Percentiles rank a stretch among this genome's conserved stretches.
phyloP scores from a whole-genome alignment of 495 filamentous ascomycete species.

The Neurospora sp. region DNA sequence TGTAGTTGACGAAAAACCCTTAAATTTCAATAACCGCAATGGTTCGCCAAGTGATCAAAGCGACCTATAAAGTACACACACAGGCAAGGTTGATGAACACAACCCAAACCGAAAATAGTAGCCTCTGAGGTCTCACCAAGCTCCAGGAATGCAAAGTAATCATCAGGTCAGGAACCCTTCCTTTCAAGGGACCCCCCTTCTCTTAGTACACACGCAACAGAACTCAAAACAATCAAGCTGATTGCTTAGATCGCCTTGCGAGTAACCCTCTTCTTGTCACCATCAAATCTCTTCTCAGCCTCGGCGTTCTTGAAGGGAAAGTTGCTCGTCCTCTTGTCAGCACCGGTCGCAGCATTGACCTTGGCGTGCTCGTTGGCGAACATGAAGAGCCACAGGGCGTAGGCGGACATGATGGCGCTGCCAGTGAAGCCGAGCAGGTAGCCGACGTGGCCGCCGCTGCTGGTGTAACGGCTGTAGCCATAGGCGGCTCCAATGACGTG shows the following conservation, averaged over 20 bases:
- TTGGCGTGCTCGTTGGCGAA: conserved; percentile 56
- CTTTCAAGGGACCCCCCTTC: neutral
- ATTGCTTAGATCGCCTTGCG: neutral
- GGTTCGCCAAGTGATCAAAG: neutral
- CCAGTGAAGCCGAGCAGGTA: conserved; percentile 46
- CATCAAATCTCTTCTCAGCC: conserved; percentile 11
- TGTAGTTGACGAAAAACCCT: neutral
- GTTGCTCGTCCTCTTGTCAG: conserved; percentile 67
- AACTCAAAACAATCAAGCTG: neutral
- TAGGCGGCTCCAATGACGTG: conserved; percentile 57
- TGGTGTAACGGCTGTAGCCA: conserved; percentile 52
- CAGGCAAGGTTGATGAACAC: neutral
- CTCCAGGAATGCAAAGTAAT: neutral
- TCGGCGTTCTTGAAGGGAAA: conserved; percentile 69
- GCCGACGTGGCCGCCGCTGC: conserved; percentile 33
- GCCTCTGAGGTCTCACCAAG: neutral
- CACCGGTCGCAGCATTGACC: conserved; percentile 61
- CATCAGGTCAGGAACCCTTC: neutral
- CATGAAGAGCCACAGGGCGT: conserved; percentile 65
- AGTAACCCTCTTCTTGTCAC: neutral
- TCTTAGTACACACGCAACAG: neutral
- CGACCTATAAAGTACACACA: neutral
- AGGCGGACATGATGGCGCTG: conserved; percentile 41
- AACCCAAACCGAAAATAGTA: neutral
- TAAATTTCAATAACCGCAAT: neutral